Conservation (phyloP, 202 grass and related monocot species). For the Brachypodium distachyon region DNA sequence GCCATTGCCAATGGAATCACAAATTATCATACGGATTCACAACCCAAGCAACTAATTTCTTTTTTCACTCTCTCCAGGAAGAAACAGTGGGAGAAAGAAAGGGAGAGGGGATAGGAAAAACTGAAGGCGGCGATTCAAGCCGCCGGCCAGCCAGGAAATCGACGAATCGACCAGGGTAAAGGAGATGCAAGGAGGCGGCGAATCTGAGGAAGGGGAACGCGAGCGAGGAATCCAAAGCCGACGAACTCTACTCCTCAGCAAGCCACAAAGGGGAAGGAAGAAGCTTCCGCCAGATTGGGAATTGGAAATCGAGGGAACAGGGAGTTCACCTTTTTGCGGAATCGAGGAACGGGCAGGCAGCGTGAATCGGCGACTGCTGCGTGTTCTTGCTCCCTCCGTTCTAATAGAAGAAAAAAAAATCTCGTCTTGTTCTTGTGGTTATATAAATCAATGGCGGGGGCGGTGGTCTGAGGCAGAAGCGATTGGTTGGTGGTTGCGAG, state of each 20-base stretch:
- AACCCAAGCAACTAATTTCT: background rate
- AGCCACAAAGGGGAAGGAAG: background rate
- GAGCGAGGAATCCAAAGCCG: too few relatives aligned
- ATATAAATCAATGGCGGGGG: too few relatives aligned
- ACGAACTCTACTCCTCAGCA: too few relatives aligned
- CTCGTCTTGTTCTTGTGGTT: background rate
- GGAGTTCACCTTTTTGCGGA: background rate
- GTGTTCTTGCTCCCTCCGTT: background rate
- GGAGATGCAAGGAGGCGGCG: background rate
- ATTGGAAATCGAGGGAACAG: background rate
- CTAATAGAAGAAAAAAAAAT: too few relatives aligned
- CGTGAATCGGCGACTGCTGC: background rate
- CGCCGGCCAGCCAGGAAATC: background rate
- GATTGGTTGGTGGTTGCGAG: background rate
- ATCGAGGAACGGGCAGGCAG: background rate
- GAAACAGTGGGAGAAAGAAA: background rate
- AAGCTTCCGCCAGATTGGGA: too few relatives aligned
- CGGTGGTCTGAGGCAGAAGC: too few relatives aligned
- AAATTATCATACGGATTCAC: background rate
- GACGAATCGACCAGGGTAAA: background rate
- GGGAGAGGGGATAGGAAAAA: background rate
- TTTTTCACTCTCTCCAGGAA: background rate
- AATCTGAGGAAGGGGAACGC: background rate
- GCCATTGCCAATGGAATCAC: background rate
- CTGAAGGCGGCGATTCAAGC: background rate